Percentiles rank a stretch among this genome's conserved stretches.
Evolutionary conservation across 768 basidiomycete species (phyloP).

Genomic region (Russula foetens): DNA sequence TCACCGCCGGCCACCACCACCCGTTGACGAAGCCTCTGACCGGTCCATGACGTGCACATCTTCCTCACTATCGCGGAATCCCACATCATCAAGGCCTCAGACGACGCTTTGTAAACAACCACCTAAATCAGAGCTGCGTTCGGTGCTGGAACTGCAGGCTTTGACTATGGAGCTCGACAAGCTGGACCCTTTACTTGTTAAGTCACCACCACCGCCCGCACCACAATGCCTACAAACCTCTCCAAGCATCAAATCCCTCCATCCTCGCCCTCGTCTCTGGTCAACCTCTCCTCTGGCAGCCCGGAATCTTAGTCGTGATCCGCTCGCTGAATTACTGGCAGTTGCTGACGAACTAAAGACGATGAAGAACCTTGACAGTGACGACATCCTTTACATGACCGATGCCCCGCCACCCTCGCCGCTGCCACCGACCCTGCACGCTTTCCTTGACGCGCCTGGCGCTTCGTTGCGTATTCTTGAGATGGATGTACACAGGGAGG

Average conservation of each 20-base stretch:
- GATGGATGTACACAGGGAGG: constrained; percentile 13
- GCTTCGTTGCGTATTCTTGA: constrained; percentile 4
- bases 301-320: not conserved
- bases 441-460: constrained; percentile 8
- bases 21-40: not conserved
- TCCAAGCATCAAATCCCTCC: constrained; percentile 7
- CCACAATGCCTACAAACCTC: constrained; percentile 3
- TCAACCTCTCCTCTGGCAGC: not conserved
- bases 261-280: not conserved
- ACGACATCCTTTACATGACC: constrained; percentile 13
- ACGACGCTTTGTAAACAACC: not conserved
- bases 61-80: not conserved
- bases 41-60: not conserved
- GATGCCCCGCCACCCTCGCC: constrained; percentile 1
- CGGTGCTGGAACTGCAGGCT: constrained; percentile 3
- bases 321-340: constrained; percentile 12
- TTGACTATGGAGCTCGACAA: not conserved
- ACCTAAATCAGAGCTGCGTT: not conserved
- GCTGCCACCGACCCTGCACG: constrained; percentile 10
- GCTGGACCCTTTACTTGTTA: not conserved
- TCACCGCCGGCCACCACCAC: constrained; percentile 2
- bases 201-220: not conserved
- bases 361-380: constrained; percentile 11
- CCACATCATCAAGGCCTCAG: not conserved
- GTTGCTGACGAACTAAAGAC: constrained; percentile 15